Percentiles rank a stretch among this genome's conserved stretches.
phyloP scores from a whole-genome alignment of 805 yeast genomes.

The Torulaspora microellipsoides region DNA sequence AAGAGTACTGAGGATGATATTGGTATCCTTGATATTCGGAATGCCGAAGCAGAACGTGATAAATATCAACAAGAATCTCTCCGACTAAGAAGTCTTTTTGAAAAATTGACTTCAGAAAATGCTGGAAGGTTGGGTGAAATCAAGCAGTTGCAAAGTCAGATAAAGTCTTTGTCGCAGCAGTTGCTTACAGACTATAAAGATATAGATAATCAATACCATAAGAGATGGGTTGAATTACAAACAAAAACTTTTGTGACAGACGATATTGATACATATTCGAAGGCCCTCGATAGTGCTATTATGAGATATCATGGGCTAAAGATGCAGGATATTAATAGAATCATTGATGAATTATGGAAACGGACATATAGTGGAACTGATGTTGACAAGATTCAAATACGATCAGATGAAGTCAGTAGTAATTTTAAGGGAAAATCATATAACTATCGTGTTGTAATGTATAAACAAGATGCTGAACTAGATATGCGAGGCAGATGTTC shows the following conservation, averaged over 20 bases:
- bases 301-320: conserved; percentile 88
- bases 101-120: conserved; percentile 55
- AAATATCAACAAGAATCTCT: conserved; percentile 56
- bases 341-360: conserved; percentile 89
- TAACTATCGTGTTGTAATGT: conserved; percentile 93
- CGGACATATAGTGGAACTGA: conserved; percentile 93
- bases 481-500: conserved; percentile 99
- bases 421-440: conserved; percentile 57
- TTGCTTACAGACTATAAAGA: conserved; percentile 65
- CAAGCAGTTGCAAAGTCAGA: conserved; percentile 73
- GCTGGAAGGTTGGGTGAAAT: conserved; percentile 83
- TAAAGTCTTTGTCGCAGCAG: conserved; percentile 51
- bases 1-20: conserved; percentile 39
- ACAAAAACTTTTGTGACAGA: conserved; percentile 71
- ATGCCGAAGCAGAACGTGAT: conserved; percentile 58
- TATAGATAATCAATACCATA: conserved; percentile 57
- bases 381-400: conserved; percentile 82
- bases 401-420: conserved; percentile 59
- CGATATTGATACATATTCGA: conserved; percentile 75
- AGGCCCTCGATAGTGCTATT: conserved; percentile 86
- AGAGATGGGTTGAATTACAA: conserved; percentile 71
- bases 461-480: conserved; percentile 81
- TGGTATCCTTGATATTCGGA: conserved; percentile 43
- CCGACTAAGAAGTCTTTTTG: conserved; percentile 45
- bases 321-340: conserved; percentile 87